Conservation (phyloP, 306 rosid genomes). For the Citrullus mucosospermus region DNA sequence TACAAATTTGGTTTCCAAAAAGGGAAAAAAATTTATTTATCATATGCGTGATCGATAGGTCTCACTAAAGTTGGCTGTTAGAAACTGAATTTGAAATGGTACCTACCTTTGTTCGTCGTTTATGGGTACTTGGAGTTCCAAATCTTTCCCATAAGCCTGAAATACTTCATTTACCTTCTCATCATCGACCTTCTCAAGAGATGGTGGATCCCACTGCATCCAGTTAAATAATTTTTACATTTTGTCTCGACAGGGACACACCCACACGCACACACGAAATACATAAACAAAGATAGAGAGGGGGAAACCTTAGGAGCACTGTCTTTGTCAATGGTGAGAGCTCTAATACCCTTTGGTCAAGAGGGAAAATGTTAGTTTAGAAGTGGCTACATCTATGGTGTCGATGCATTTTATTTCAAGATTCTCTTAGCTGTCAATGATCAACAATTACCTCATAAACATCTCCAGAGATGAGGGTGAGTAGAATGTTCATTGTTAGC, state of each 20-base stretch:
- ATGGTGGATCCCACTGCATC: constrained; percentile 69
- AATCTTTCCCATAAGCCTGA: constrained; percentile 40
- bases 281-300: background rate
- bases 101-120: constrained; percentile 41
- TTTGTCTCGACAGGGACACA: background rate
- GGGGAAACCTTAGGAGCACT: constrained; percentile 74
- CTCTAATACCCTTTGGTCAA: constrained; percentile 71
- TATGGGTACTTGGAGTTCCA: constrained; percentile 67
- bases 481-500: constrained; percentile 56
- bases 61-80: background rate
- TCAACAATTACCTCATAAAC: constrained; percentile 70
- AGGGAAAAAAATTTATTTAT: too few species aligned
- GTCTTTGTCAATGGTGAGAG: constrained; percentile 88
- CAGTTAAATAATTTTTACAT: background rate
- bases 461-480: constrained; percentile 53
- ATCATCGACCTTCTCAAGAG: constrained; percentile 46
- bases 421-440: background rate
- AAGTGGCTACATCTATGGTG: background rate
- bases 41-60: background rate
- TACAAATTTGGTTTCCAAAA: constrained; percentile 15
- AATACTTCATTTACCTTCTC: constrained; percentile 44
- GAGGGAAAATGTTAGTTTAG: constrained; percentile 19
- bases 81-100: background rate
- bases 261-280: background rate
- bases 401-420: background rate